Conservation (phyloP, 1,284 basidiomycete species). For the Phlebopus sp. region DNA sequence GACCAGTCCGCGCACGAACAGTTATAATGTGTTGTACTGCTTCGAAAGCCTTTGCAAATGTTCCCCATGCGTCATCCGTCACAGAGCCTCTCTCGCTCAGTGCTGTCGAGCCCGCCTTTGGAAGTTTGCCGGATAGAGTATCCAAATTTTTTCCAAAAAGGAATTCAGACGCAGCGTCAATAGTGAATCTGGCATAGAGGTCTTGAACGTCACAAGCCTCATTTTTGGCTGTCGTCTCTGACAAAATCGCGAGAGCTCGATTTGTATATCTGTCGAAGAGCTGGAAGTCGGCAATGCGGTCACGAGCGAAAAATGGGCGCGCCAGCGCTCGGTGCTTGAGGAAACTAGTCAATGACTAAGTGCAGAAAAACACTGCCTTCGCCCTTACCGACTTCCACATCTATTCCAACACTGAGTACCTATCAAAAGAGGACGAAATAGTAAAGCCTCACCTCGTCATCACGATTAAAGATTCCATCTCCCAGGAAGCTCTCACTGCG, state of each 20-base stretch:
- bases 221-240: conserved; percentile 34
- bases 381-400: conserved; percentile 51
- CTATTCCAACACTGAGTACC: conserved; percentile 27
- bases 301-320: conserved; percentile 70
- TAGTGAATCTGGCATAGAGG: conserved; percentile 63
- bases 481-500: conserved; percentile 65
- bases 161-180: conserved; percentile 70
- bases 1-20: conserved; percentile 50
- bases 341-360: conserved; percentile 6
- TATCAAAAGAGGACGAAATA: conserved; percentile 3
- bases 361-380: not conserved
- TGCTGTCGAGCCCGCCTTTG: conserved; percentile 42
- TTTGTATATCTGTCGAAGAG: conserved; percentile 57
- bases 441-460: conserved; percentile 51
- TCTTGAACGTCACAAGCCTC: conserved; percentile 63
- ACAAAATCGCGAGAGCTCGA: conserved; percentile 50
- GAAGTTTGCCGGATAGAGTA: conserved; percentile 55
- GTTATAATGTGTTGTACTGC: conserved; percentile 56
- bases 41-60: conserved; percentile 65
- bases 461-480: conserved; percentile 71
- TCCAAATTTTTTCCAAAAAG: conserved; percentile 62
- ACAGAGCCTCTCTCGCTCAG: conserved; percentile 60
- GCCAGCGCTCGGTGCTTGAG: conserved; percentile 62
- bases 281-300: conserved; percentile 67
- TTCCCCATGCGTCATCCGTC: conserved; percentile 56